phyloP scores from a whole-genome alignment of 2,329 filamentous ascomycete genomes.

The Aureobasidium zeae region DNA sequence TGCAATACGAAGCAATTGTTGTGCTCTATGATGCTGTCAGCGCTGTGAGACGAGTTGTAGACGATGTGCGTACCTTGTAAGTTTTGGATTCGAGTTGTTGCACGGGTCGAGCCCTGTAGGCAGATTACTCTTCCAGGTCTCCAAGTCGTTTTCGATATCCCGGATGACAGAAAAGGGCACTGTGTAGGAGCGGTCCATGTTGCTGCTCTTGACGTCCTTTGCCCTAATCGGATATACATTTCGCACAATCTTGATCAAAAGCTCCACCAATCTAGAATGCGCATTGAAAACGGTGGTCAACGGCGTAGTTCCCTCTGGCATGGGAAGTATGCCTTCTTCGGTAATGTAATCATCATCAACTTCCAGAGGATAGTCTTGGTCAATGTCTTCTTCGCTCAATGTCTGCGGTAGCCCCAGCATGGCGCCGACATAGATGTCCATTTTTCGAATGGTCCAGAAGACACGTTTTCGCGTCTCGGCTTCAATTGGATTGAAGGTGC shows the following conservation, averaged over 20 bases:
- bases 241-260: constrained; percentile 53
- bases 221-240: constrained; percentile 56
- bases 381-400: constrained; percentile 41
- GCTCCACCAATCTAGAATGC: constrained; percentile 48
- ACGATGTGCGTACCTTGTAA: constrained; percentile 63
- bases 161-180: constrained; percentile 56
- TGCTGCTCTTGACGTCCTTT: constrained; percentile 27
- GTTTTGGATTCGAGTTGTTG: constrained; percentile 58
- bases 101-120: constrained; percentile 72
- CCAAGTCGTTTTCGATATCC: constrained; percentile 55
- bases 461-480: constrained; percentile 42
- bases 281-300: constrained; percentile 53
- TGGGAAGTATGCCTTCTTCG: constrained; percentile 40
- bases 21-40: constrained; percentile 38
- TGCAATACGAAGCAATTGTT: constrained; percentile 67
- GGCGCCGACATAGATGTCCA: constrained; percentile 45
- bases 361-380: constrained; percentile 39
- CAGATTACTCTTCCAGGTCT: constrained; percentile 55
- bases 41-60: not conserved
- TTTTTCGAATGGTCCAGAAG: constrained; percentile 43
- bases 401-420: constrained; percentile 42
- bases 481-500: constrained; percentile 40
- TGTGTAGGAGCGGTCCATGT: constrained; percentile 46
- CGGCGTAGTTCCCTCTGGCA: constrained; percentile 47
- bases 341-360: constrained; percentile 45